phyloP scores from a whole-genome alignment of 495 filamentous ascomycete species.

The Penicillium nucicola region DNA sequence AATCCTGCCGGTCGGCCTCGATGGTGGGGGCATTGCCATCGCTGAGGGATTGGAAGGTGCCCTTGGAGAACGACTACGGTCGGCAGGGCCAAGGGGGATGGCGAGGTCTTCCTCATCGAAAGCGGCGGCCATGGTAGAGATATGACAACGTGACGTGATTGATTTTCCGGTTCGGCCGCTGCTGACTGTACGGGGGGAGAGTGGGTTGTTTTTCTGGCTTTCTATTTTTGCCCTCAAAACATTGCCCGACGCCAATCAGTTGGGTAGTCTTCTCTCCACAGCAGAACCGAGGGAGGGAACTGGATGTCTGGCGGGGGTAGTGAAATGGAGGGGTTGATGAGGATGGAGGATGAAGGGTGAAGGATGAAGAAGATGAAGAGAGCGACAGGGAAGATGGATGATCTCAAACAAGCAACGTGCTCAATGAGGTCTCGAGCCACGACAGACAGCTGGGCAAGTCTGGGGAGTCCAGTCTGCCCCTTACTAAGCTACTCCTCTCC shows the following conservation, averaged over 20 bases:
- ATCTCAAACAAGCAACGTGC: too few species aligned
- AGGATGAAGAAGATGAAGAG: not conserved
- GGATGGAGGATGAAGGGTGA: not conserved
- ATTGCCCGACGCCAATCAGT: constrained; percentile 26
- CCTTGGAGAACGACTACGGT: constrained; percentile 46
- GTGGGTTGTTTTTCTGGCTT: constrained; percentile 9
- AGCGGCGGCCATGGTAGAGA: constrained; percentile 46
- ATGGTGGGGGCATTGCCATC: constrained; percentile 49
- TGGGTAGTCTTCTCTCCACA: constrained; percentile 29
- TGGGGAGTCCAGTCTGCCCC: not conserved
- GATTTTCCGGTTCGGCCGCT: constrained; percentile 29
- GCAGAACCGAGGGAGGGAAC: constrained; percentile 28
- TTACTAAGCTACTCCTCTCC: not conserved
- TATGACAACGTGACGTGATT: constrained; percentile 44
- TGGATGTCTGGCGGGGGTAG: constrained; percentile 19
- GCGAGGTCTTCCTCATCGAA: constrained; percentile 89
- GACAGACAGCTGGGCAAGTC: not conserved
- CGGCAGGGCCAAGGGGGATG: constrained; percentile 72
- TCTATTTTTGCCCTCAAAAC: constrained; percentile 18
- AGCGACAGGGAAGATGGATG: not conserved
- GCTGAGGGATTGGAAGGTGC: constrained; percentile 32
- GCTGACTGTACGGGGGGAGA: constrained; percentile 23
- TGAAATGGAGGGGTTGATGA: constrained; percentile 9
- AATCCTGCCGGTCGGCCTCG: constrained; percentile 36
- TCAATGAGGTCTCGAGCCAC: too few species aligned